Evolutionary conservation across 495 filamentous ascomycete species (phyloP), one percentile per base, ranked within the genome.

Genomic region (Penicillium mononematosum): DNA sequence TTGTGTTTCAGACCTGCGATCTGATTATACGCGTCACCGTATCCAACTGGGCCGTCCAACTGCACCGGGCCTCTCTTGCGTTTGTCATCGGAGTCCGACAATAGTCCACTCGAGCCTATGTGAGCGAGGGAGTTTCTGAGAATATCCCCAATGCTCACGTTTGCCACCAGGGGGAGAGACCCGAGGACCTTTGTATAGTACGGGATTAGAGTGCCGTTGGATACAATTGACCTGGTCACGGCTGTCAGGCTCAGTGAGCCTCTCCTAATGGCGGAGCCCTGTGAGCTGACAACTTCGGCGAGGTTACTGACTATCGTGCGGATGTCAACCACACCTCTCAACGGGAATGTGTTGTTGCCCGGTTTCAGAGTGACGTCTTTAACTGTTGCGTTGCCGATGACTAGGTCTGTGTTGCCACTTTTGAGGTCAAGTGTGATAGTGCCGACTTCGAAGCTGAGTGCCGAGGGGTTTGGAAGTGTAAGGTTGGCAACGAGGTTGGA

Each of bases 321-420:
- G 20, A 77, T 44, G 46, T 77, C 71, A 25, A 76, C 42, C 25
- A 59, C 58, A 20, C 68, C 70, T 53, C 71, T 75, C 61, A 88
- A 75, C 5, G 75, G 70, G 55, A 78, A 72, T 38, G 71, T 68
- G 70, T 87, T 87, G 58, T 78, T 75, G 24, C 87, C 87, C 3
- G 87, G 85, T 8, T 50, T 55, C 41, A 89, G 78, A 4, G 73
- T 65, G 16, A 89, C 73, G 65, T 86, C 78, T 60, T 76, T 64
- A 39, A 90, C 64, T 19, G 73, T 79, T 41, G 78, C 74, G 50
- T 72, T 80, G 56, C 85, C 86, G 57, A 88, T 72, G 11, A 61
- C 12, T 19, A 68, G 55, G 12, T 39, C 32, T 29, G 53, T 41
- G 31, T 66, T 58, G 24, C 70, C 70, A 27, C 58, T 66, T 25